These are phyloP conservation scores for Penicillium sp. DNA, from an alignment of 2,329 filamentous ascomycete genomes.

Conservation along the genomic window DNA sequence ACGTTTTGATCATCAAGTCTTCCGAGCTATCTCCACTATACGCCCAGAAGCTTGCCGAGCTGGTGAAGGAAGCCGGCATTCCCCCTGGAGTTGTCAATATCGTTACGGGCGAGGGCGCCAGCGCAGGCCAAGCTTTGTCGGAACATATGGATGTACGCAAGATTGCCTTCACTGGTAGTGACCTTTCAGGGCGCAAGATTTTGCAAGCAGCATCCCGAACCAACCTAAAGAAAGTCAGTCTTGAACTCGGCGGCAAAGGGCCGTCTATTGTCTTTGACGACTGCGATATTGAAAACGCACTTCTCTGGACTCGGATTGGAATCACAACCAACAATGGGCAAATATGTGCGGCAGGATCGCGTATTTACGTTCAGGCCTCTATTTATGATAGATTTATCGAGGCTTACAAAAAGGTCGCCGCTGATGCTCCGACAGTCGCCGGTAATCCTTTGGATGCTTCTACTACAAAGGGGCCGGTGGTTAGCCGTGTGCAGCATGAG, in stretches of 20 bases:
- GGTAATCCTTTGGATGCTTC: constrained; percentile 23
- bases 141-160: constrained; percentile 34
- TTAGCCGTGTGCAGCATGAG: constrained; percentile 22
- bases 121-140: constrained; percentile 45
- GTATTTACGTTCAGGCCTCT: constrained; percentile 36
- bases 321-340: constrained; percentile 36
- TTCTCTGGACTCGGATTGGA: constrained; percentile 32
- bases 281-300: constrained; percentile 33
- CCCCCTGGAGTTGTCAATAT: constrained; percentile 59
- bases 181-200: constrained; percentile 31
- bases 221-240: constrained; percentile 37
- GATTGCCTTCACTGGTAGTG: constrained; percentile 38
- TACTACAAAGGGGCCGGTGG: constrained; percentile 28
- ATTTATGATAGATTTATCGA: constrained; percentile 35
- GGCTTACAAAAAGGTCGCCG: constrained; percentile 50
- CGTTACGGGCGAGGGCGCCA: constrained; percentile 61
- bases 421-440: constrained; percentile 47
- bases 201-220: constrained; percentile 29
- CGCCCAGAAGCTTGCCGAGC: constrained; percentile 48
- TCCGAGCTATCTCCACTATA: constrained; percentile 60
- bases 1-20: constrained; percentile 68
- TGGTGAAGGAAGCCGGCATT: constrained; percentile 55
- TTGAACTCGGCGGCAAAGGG: constrained; percentile 39
- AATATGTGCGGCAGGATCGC: constrained; percentile 33
- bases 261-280: constrained; percentile 39